Base-by-base conservation (phyloP, 2,329 filamentous ascomycete species). In the Bipolaris victoriae region DNA sequence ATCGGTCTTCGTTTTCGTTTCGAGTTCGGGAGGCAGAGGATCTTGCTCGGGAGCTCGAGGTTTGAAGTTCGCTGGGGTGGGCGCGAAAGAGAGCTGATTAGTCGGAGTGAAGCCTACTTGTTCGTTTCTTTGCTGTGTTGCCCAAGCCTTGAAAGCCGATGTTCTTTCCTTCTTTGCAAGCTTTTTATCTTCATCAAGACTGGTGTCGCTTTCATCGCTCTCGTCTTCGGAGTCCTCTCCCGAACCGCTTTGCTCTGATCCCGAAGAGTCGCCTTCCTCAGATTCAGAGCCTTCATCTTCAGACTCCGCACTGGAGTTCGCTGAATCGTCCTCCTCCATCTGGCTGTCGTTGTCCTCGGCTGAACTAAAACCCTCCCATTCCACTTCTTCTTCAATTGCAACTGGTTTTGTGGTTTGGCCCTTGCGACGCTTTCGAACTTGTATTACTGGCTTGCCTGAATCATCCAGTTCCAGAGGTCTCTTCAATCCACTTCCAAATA, bases 131-230 rank as follows among this genome's bases (percentile, higher is more conserved):
- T 95, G 90, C 67, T 91, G 87, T 29, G 88, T 87, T 18, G 95
- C 95, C 95, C 95, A 99, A 2, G 89, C 85, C 76, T 98, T 98
- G 82, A 99, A 99, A 0, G 91, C 92, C 1, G 86, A 89, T 40
- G 82, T 77, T 20, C 81, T 75, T 55, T 78, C 78, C 61, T 78
- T 80, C 48, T 76, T 76, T 29, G 69, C 71, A 13, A 72, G 71
- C 49, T 79, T 78, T 2, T 64, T 65, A 5, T 78, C 75, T 7
- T 77, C 70, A 7, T 78, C 75, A 26, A 52, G 52, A 48, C 71
- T 73, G 47, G 58, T 67, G 5, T 69, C 68, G 41, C 67, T 73
- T 5, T 69, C 68, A 5, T 76, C 72, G 16, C 66, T 67, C 2
- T 74, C 74, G 9, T 76, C 77, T 18, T 77, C 75, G 9, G 68